Evolutionary conservation across 805 yeast genomes (phyloP), one percentile per base, ranked within the genome.

Genomic region (Candida loeiensis): DNA sequence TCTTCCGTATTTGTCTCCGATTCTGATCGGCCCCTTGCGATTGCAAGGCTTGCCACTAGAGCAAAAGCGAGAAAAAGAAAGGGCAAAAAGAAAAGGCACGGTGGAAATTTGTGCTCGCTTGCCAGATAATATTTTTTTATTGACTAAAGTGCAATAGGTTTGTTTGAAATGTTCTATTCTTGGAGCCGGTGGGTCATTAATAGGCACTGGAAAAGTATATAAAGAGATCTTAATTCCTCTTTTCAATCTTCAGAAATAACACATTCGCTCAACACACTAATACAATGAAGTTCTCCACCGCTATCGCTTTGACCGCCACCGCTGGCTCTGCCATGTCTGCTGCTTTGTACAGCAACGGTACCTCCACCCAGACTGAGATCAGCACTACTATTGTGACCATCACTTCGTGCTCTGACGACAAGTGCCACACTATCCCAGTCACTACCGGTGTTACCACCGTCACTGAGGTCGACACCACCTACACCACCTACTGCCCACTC

Each of bases 221-320:
- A 37, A 21, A 20, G 11, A 9, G 26, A 8, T 17, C 8, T 12
- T 6, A 22, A 28, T 28, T 19, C 32, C 33, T 14, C 17, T 14
- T 16, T 28, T 19, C 19, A 14, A 16, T 36, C 39, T 9, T 36
- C 27, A 36, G 15, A 16, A 18, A 30, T 28, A 28, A 8, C 30
- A 36, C 32, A 28, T 28, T 19, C 39, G 39, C 30, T 27, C 30
- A 19, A 30, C 36, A 41, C 38, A 27, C 18, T 30, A 17, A 12
- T 22, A 45, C 39, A 54, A 64, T 64, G 70, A 63, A 63, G 55
- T 63, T 60, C 54, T 32, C 41, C 29, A 25, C 41, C 30, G 36
- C 41, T 33, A 35, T 35, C 28, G 34, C 34, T 32, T 38, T 38
- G 30, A 24, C 41, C 21, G 41, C 41, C 22, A 25, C 36, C 24